These are phyloP conservation scores for Penicillium thymicola DNA, from an alignment of 2,329 filamentous ascomycete genomes.

Conservation along the genomic window DNA sequence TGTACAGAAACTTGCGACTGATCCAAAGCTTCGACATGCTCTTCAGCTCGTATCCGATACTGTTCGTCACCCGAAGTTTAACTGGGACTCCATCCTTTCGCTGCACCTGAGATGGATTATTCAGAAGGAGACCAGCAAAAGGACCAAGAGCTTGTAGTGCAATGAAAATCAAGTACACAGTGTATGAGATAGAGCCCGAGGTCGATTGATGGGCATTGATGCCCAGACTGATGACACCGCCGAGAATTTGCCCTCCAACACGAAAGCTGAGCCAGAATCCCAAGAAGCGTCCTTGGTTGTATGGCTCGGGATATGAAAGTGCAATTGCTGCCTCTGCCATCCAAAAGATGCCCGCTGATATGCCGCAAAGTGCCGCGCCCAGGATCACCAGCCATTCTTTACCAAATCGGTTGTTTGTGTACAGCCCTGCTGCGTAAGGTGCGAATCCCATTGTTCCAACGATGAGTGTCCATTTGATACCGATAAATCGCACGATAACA, in stretches of 20 bases:
- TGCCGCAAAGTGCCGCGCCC: slow-evolving; percentile 65
- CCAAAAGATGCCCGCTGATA: slow-evolving; percentile 72
- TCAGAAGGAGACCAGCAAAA: slow-evolving; percentile 63
- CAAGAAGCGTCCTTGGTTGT: slow-evolving; percentile 62
- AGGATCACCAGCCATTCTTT: slow-evolving; percentile 66
- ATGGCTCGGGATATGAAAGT: slow-evolving; percentile 67
- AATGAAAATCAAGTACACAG: slow-evolving; percentile 68
- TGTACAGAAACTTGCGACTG: slow-evolving; percentile 59
- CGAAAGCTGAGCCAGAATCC: slow-evolving; percentile 66
- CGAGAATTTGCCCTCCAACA: slow-evolving; percentile 65
- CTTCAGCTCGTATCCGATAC: slow-evolving; percentile 59
- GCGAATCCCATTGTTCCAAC: slow-evolving; percentile 70
- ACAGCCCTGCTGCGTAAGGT: slow-evolving; percentile 67
- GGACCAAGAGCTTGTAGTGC: slow-evolving; percentile 65
- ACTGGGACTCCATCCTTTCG: slow-evolving; percentile 64
- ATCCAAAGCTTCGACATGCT: slow-evolving; percentile 59
- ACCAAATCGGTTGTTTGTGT: slow-evolving; percentile 68
- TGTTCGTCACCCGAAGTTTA: slow-evolving; percentile 55
- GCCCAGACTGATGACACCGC: slow-evolving; percentile 68
- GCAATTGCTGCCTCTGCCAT: slow-evolving; percentile 72
- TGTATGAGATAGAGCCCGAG: slow-evolving; percentile 65
- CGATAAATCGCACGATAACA: slow-evolving; percentile 62
- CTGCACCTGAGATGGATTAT: slow-evolving; percentile 59
- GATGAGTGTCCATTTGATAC: slow-evolving; percentile 68
- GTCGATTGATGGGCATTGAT: slow-evolving; percentile 57